phyloP scores from a whole-genome alignment of 1,284 basidiomycete species.

The Ganoderma lingzhi region DNA sequence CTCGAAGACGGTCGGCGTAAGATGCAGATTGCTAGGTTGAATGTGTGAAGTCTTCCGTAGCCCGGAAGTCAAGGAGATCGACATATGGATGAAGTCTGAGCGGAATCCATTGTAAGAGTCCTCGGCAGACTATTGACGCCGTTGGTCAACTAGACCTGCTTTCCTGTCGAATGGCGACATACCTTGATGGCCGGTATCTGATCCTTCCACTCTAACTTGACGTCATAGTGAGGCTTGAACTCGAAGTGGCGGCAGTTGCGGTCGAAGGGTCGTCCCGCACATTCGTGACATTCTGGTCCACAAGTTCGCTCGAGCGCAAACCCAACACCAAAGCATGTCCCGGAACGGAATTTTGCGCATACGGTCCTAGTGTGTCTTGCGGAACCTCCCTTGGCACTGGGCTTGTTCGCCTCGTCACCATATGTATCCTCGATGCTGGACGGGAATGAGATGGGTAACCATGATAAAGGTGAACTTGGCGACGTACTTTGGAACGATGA shows the following conservation, averaged over 20 bases:
- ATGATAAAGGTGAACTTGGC: background rate
- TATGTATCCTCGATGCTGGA: slow-evolving; percentile 43
- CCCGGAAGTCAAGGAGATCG: slow-evolving; percentile 82
- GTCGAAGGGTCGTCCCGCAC: slow-evolving; percentile 73
- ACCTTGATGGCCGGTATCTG: slow-evolving; percentile 61
- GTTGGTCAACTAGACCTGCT: slow-evolving; percentile 1
- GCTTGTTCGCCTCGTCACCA: slow-evolving; percentile 33
- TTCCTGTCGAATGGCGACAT: slow-evolving; percentile 30
- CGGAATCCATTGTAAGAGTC: slow-evolving; percentile 94
- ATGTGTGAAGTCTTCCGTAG: slow-evolving; percentile 39
- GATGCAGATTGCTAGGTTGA: slow-evolving; percentile 80
- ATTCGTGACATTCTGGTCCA: slow-evolving; percentile 73
- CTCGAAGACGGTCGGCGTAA: slow-evolving; percentile 87
- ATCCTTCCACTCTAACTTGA: slow-evolving; percentile 68
- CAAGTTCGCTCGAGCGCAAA: slow-evolving; percentile 89
- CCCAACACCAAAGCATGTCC: slow-evolving; percentile 93
- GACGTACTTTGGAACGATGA: slow-evolving; percentile 83
- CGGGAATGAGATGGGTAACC: slow-evolving; percentile 8
- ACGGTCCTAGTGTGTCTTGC: slow-evolving; percentile 52
- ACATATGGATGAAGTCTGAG: slow-evolving; percentile 95
- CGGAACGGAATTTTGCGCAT: slow-evolving; percentile 87
- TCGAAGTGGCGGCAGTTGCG: slow-evolving; percentile 85
- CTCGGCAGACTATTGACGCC: slow-evolving; percentile 48
- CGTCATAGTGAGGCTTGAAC: slow-evolving; percentile 86
- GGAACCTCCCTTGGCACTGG: slow-evolving; percentile 25